Evolutionary conservation across 2,329 filamentous ascomycete species (phyloP).

Genomic region (Xylariaceae sp.): DNA sequence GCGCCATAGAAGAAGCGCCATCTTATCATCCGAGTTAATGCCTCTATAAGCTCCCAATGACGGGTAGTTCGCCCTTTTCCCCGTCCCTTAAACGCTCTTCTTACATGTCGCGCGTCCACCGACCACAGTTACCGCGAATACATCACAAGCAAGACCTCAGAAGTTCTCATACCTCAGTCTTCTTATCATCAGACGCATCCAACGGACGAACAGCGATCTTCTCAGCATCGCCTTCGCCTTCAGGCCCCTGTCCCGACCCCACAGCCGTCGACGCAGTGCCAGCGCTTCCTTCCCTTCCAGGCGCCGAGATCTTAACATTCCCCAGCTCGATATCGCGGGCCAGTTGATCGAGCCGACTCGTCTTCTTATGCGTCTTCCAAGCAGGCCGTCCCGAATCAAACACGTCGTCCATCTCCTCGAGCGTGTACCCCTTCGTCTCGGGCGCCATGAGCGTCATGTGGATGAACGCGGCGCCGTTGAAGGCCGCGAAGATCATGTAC

Average conservation of each 20-base stretch:
- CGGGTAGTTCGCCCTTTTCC: no score
- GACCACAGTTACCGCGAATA: no score
- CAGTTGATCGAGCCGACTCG: constrained; percentile 54
- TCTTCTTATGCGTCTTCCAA: constrained; percentile 58
- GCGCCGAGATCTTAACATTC: constrained; percentile 47
- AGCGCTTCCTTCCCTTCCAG: background rate
- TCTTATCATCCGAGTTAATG: no score
- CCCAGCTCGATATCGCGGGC: constrained; percentile 56
- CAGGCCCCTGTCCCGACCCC: background rate
- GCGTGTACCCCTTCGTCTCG: constrained; percentile 74
- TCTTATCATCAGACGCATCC: background rate
- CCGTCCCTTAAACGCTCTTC: no score
- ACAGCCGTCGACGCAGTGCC: background rate
- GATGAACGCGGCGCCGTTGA: constrained; percentile 71
- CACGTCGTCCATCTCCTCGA: constrained; percentile 79
- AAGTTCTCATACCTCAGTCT: background rate
- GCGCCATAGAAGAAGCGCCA: no score
- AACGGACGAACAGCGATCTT: background rate
- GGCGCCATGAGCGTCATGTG: constrained; percentile 70
- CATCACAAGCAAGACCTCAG: no score
- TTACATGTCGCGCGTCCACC: no score
- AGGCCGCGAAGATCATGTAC: constrained; percentile 78
- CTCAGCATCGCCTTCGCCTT: background rate
- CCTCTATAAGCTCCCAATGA: no score
- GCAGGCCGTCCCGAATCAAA: constrained; percentile 67